Percentiles rank a stretch among this genome's conserved stretches.
These are phyloP conservation scores for Apophysomyces sp. DNA, from an alignment of 371 early-diverging fungal genomes.

Conservation along the genomic window DNA sequence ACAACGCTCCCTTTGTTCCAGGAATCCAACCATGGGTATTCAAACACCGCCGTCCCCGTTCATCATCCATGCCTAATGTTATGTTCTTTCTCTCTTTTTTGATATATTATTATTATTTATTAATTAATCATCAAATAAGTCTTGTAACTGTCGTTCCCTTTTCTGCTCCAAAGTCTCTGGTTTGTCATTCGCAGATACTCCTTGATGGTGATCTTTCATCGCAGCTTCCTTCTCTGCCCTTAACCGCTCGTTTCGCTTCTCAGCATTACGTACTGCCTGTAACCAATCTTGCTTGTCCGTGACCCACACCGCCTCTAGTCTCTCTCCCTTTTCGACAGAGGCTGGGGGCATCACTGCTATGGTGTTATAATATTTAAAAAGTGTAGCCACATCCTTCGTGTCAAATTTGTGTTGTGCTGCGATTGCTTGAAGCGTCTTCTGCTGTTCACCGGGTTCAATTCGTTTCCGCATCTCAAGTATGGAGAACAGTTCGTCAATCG, in stretches of 20 bases:
- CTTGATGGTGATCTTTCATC: constrained; percentile 16
- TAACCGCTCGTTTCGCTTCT: constrained; percentile 16
- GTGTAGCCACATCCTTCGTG: constrained; percentile 19
- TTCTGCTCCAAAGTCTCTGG: constrained; percentile 2
- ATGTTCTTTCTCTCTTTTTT: background rate
- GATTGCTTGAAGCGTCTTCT: constrained; percentile 16
- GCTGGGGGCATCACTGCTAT: constrained; percentile 40
- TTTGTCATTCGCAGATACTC: background rate
- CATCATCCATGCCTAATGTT: background rate
- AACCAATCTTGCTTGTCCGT: constrained; percentile 33
- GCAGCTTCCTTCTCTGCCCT: constrained; percentile 23
- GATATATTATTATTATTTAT: background rate
- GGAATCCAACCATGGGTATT: background rate
- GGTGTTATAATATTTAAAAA: constrained; percentile 37
- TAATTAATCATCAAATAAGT: constrained; percentile 19
- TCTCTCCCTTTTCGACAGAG: constrained; percentile 32
- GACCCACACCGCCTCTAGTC: constrained; percentile 38
- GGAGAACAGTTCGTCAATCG: constrained; percentile 35
- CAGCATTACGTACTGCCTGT: constrained; percentile 13
- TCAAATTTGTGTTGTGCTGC: constrained; percentile 28
- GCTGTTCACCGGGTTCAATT: constrained; percentile 27
- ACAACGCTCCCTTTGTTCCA: background rate
- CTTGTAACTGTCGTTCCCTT: constrained; percentile 7
- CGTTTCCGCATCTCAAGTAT: constrained; percentile 38
- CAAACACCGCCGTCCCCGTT: background rate